Evolutionary conservation across 2,329 filamentous ascomycete genomes (phyloP), one percentile per base, ranked within the genome.

Genomic region (Cadophora sp.): DNA sequence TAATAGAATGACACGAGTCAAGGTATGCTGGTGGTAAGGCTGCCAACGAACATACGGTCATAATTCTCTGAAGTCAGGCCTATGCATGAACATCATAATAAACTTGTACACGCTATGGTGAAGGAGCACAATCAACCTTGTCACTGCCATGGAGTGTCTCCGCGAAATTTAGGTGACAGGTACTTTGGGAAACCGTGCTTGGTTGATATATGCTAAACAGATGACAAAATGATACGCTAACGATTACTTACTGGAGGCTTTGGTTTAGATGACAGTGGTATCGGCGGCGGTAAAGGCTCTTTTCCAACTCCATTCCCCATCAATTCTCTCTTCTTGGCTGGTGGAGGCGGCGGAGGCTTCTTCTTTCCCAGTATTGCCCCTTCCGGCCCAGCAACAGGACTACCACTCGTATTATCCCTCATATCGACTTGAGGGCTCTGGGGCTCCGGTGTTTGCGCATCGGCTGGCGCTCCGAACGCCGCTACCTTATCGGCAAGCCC

Each of bases 341-440:
- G 76, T 6, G 77, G 78, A 14, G 78, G 77, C 14, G 78, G 78
- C 8, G 78, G 77, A n/a, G 76, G 75, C 48, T 79, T 79, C 71
- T 78, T 79, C 66, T 76, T 77, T 5, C 70, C 72, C 16, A 71
- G 14, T 12, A 65, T 62, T 11, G 55, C 66, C 22, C 59, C 26
- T 16, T 34, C 65, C 22, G 66, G 60, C 12, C 43, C 58, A 34
- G 22, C 43, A 53, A 55, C 50, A 24, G 55, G 31, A 4, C 31
- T 67, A 16, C 31, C 31, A 34, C 48, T 62, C 34, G 66, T 66
- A 59, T 70, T 71, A 22, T 73, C 71, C 51, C 58, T 64, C 53
- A 65, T 66, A 9, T 64, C 69, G 64, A 71, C 64, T 29, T 67
- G 63, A 50, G 64, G 51, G 34, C 62, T 68, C 26, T 56, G 40